Evolutionary conservation across 306 rosid species (phyloP), one percentile per base, ranked within the genome.

Genomic region (Dryas octopetala): DNA sequence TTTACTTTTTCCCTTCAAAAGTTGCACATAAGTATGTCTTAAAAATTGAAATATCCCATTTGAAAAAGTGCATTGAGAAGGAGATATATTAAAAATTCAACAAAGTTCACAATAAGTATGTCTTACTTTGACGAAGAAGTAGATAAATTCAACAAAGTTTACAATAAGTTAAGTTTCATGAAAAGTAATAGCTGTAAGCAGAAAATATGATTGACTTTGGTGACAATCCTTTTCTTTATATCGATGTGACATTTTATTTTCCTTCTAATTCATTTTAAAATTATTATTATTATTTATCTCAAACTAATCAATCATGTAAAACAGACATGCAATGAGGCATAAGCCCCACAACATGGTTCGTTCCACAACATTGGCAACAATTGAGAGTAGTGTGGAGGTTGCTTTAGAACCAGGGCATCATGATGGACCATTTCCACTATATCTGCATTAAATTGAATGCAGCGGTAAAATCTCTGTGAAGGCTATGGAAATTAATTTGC

Each of bases 281-380:
- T 15, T 40, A 63, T 63, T 63, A 44, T 26, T 23, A 28, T 57
- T 17, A 32, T 61, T 43, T 16, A 40, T 15, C 26, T 6, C 7
- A 41, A 23, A 4, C 45, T 6, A 19, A 3, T 6, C 23, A 49
- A 26, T 67, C 23, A 67, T 67, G 45, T 26, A 10, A 16, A 19
- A 68, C 9, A 58, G 51, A 54, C 53, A 54, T 70, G 59, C 11
- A 50, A 52, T 11, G 46, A 5, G 64, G 63, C 43, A 70, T 19
- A 52, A 16, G 61, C 55, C 77, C 74, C 80, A 47, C 74, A 47
- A 81, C 72, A 68, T 68, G 72, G 59, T 47, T 13, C 48, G 59
- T 49, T 74, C 80, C 74, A 55, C 77, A 15, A 76, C 26, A 46
- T 5, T 32, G 52, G 46, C 72, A 79, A 70, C 59, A 23, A 23